Conservation (phyloP, 441 rosid species). For the Bocquillonia castaneifolia region DNA sequence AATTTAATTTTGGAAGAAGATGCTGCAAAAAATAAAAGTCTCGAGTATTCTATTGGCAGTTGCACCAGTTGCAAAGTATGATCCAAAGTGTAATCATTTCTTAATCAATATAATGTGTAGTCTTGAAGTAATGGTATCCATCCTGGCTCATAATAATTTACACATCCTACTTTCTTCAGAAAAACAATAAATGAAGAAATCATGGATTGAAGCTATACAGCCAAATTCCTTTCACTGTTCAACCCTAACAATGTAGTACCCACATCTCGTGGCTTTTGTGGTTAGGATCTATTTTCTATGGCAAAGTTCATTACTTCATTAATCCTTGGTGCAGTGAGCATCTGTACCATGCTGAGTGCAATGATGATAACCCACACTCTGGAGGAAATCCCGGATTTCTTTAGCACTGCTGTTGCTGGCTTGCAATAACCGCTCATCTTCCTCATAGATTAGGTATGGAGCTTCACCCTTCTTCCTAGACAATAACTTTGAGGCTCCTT, state of each 20-base stretch:
- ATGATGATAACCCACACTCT: conserved; percentile 54
- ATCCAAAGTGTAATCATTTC: neutral
- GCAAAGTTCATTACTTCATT: conserved; percentile 8
- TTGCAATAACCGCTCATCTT: conserved; percentile 75
- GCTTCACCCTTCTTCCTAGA: conserved; percentile 70
- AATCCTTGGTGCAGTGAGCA: conserved; percentile 78
- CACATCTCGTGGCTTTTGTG: neutral
- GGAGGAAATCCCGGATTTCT: conserved; percentile 65
- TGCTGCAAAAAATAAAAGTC: neutral
- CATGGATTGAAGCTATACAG: neutral
- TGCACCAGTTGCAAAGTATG: conserved; percentile 1
- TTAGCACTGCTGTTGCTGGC: conserved; percentile 88
- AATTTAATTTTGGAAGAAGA: neutral
- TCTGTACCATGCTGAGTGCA: conserved; percentile 80
- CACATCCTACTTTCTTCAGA: neutral
- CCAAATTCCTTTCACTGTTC: neutral
- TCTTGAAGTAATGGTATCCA: neutral
- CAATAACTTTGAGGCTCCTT: conserved; percentile 70
- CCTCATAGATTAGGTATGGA: conserved; percentile 85
- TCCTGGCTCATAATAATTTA: neutral
- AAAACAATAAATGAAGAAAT: conserved; percentile 1
- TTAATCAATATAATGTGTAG: neutral
- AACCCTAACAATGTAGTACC: neutral
- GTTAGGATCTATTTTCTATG: conserved; percentile 4
- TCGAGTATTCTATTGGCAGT: neutral